These are phyloP conservation scores for Sclerotinia glacialis DNA, from an alignment of 2,329 filamentous ascomycete genomes.

Conservation along the genomic window DNA sequence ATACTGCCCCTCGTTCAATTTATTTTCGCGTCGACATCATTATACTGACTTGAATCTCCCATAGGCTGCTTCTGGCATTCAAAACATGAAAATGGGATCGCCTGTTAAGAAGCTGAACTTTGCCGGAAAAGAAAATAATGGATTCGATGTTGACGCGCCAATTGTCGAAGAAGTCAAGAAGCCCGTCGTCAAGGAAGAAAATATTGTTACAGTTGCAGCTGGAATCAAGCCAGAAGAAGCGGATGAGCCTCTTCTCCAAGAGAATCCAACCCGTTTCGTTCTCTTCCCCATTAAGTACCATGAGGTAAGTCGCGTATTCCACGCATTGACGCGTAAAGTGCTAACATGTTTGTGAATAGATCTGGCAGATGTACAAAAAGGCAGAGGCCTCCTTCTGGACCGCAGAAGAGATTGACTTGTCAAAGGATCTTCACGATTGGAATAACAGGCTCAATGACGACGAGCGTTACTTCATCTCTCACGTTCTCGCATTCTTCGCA, in stretches of 20 bases:
- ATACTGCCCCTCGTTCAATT: constrained; percentile 34
- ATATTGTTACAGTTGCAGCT: constrained; percentile 45
- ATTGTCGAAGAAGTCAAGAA: constrained; percentile 56
- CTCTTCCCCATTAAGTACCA: constrained; percentile 99
- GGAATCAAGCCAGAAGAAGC: constrained; percentile 66
- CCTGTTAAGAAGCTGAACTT: constrained; percentile 89
- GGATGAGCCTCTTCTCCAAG: constrained; percentile 86
- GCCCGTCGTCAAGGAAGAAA: constrained; percentile 49
- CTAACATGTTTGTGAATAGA: constrained; percentile 53
- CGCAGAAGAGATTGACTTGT: constrained; percentile 97
- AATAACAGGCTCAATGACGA: constrained; percentile 96
- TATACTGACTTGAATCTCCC: constrained; percentile 34
- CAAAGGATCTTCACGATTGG: constrained; percentile 99
- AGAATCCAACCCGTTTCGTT: constrained; percentile 95
- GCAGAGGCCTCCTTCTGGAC: constrained; percentile 99
- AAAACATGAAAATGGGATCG: constrained; percentile 88
- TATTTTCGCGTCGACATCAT: constrained; percentile 27
- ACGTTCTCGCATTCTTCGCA: constrained; percentile 98
- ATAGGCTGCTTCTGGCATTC: constrained; percentile 82
- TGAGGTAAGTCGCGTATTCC: constrained; percentile 66
- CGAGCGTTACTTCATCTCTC: constrained; percentile 97
- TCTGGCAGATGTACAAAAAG: constrained; percentile 99
- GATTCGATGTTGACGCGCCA: constrained; percentile 50
- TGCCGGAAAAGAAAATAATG: constrained; percentile 78
- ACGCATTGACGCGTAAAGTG: constrained; percentile 67